Evolutionary conservation across 306 rosid genomes (phyloP).

Genomic region (Sphenostylis stenocarpa): DNA sequence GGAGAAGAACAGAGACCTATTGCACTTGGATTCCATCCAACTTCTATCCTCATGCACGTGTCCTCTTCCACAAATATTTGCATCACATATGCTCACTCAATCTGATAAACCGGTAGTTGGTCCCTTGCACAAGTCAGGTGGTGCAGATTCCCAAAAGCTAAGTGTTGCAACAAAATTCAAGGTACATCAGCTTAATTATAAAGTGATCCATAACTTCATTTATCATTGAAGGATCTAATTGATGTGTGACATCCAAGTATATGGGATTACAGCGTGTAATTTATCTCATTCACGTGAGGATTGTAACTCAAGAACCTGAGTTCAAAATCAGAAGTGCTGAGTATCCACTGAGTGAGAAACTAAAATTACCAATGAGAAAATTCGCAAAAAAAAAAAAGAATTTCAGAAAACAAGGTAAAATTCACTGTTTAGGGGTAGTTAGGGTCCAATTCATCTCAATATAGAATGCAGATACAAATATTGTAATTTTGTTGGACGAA

Average conservation of each 20-base stretch:
- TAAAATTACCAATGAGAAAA: neutral
- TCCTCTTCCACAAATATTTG: slow-evolving; percentile 89
- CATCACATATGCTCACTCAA: slow-evolving; percentile 77
- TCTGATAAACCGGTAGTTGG: slow-evolving; percentile 84
- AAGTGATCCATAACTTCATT: slow-evolving; percentile 4
- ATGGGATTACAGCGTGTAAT: neutral
- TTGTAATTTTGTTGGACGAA: neutral
- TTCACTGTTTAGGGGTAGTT: neutral
- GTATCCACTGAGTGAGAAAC: neutral
- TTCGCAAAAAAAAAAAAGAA: neutral
- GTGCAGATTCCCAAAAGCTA: slow-evolving; percentile 97
- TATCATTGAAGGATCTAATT: slow-evolving; percentile 11
- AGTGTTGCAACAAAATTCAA: slow-evolving; percentile 97
- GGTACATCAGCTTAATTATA: slow-evolving; percentile 45
- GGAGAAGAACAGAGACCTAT: slow-evolving; percentile 94
- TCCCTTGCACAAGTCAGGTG: slow-evolving; percentile 81
- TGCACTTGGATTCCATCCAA: slow-evolving; percentile 92
- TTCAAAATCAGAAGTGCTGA: neutral
- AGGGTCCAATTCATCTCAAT: neutral
- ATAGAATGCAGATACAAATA: neutral
- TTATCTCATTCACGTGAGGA: neutral
- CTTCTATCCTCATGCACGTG: slow-evolving; percentile 91
- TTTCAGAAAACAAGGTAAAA: neutral
- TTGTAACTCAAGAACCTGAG: neutral
- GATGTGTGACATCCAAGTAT: neutral